phyloP scores from a whole-genome alignment of 2,329 filamentous ascomycete species.

The Helotiales sp. region DNA sequence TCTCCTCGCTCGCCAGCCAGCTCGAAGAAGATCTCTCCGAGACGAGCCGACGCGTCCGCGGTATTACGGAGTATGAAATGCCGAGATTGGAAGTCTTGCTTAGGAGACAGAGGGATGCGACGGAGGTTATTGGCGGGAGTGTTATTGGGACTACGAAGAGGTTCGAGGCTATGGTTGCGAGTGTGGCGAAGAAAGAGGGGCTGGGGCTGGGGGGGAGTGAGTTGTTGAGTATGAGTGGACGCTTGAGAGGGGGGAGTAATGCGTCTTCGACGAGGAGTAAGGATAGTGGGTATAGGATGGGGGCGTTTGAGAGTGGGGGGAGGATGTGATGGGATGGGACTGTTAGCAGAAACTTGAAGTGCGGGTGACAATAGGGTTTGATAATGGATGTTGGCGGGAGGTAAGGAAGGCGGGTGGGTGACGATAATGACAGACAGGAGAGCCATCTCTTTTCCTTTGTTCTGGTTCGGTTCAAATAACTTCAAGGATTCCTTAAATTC shows the following conservation, averaged over 20 bases:
- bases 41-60: slow-evolving; percentile 28
- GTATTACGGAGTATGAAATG: slow-evolving; percentile 31
- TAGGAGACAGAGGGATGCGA: slow-evolving; percentile 23
- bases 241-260: slow-evolving; percentile 27
- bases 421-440: too few relatives aligned
- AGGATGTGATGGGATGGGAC: background rate
- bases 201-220: slow-evolving; percentile 12
- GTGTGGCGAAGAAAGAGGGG: slow-evolving; percentile 19
- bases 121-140: slow-evolving; percentile 32
- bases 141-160: slow-evolving; percentile 32
- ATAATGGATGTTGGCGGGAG: too few relatives aligned
- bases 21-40: slow-evolving; percentile 32
- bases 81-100: slow-evolving; percentile 28
- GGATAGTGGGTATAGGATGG: slow-evolving; percentile 20
- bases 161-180: slow-evolving; percentile 33
- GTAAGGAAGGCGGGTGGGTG: too few relatives aligned
- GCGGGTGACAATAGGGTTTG: too few relatives aligned
- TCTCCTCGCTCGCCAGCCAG: slow-evolving; percentile 17
- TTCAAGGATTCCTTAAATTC: too few relatives aligned
- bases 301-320: slow-evolving; percentile 1
- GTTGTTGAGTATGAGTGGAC: background rate
- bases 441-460: background rate
- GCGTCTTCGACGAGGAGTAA: slow-evolving; percentile 25
- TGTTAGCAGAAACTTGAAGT: background rate
- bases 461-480: too few relatives aligned